Evolutionary conservation across 495 filamentous ascomycete genomes (phyloP).

Genomic region (Neurospora terricola): DNA sequence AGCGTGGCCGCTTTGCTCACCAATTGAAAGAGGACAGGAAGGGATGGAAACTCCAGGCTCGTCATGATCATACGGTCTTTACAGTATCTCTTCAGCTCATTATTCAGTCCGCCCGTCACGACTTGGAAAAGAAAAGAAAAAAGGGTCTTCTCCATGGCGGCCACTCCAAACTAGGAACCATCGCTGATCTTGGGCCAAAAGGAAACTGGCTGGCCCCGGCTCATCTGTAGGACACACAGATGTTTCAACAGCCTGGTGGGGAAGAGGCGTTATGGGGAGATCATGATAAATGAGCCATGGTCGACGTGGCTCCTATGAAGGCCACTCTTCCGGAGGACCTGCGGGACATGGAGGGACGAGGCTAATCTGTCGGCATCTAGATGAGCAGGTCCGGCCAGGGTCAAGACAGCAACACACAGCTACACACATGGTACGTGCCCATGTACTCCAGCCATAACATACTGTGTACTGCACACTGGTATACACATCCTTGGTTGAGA

Average conservation of each 20-base stretch:
- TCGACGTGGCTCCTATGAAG: constrained; percentile 31
- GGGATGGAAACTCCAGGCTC: neutral
- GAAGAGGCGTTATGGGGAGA: constrained; percentile 13
- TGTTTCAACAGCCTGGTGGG: constrained; percentile 14
- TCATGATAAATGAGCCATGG: constrained; percentile 23
- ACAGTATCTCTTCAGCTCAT: neutral
- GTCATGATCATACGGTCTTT: neutral
- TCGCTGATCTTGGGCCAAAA: neutral
- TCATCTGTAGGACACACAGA: neutral
- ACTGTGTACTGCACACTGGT: neutral
- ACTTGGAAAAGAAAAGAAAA: neutral
- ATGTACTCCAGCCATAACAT: neutral
- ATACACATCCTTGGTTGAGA: neutral
- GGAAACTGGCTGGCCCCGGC: neutral
- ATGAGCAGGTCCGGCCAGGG: constrained; percentile 2
- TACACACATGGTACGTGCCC: neutral
- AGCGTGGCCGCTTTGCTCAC: neutral
- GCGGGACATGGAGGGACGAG: constrained; percentile 20
- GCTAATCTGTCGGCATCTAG: constrained; percentile 21
- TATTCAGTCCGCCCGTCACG: neutral
- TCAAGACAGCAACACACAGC: neutral
- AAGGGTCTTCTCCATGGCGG: neutral
- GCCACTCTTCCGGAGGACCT: constrained; percentile 14
- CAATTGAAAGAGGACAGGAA: neutral
- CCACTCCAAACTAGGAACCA: neutral